Percentiles rank a stretch among this genome's conserved stretches.
Conservation (phyloP, 148 eudicot genomes). For the Silene latifolia region DNA sequence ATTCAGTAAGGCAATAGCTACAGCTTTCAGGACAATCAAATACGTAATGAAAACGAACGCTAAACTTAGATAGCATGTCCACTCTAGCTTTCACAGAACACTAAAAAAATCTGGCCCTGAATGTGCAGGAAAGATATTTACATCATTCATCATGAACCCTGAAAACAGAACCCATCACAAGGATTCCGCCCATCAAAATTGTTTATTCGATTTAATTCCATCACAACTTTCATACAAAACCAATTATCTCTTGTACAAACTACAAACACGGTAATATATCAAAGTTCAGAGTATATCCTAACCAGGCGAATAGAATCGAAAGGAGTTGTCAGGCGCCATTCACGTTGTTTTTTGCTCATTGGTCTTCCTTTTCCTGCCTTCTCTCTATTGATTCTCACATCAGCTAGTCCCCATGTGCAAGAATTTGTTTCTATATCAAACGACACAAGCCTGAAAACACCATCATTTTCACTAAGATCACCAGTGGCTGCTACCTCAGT, state of each 20-base stretch:
- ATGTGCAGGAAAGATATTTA: background rate
- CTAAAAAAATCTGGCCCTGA: no score
- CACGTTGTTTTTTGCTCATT: constrained; percentile 71
- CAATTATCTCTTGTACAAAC: background rate
- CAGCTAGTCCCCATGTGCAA: constrained; percentile 82
- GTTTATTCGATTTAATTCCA: background rate
- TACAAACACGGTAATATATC: constrained; percentile 3
- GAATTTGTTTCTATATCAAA: constrained; percentile 43
- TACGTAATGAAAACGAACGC: no score
- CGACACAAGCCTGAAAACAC: constrained; percentile 63
- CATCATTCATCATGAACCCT: background rate
- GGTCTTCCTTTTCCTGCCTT: constrained; percentile 90
- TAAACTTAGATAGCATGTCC: no score
- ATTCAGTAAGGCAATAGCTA: no score
- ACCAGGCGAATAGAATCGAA: constrained; percentile 58
- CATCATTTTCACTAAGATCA: constrained; percentile 45
- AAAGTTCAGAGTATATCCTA: constrained; percentile 55
- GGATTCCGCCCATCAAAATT: background rate
- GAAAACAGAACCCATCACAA: background rate
- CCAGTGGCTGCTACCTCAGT: constrained; percentile 29
- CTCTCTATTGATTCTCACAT: constrained; percentile 70
- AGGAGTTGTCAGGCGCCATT: constrained; percentile 68
- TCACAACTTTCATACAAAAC: background rate
- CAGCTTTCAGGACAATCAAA: no score
- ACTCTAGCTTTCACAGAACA: no score